Evolutionary conservation across 176 grass and related monocot species (phyloP), one percentile per base, ranked within the genome.

Genomic region (Areca catechu): DNA sequence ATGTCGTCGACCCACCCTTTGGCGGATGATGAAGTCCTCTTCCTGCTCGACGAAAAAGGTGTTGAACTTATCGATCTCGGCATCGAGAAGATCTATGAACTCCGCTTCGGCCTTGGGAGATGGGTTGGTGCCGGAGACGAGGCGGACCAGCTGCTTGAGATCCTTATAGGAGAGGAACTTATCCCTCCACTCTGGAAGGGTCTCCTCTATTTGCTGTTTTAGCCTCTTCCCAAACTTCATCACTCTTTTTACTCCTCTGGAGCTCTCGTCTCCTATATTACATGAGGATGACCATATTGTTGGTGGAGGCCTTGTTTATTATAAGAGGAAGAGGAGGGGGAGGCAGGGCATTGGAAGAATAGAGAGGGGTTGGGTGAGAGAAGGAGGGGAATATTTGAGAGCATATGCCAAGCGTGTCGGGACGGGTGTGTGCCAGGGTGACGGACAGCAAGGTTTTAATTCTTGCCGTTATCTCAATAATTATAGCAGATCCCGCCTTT

Each of bases 141-240:
- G 64, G 7, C 72, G 70, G 58, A 89, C 61, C 7, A 80, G 82
- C 69, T 71, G 60, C 67, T 95, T 95, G 57, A 95, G 89, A 48
- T 84, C 65, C 74, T 95, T 95, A 65, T 85, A 95, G 22, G 69
- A 75, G 28, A 89, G 47, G 71, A 95, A 95, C 63, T 95, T 83
- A 63, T 89, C 82, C 61, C 76, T 83, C 82, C 90, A 95, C 61
- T 89, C 90, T 21, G 81, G 85, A 28, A 95, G 79, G 54, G 85
- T 95, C 72, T 83, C 76, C 61, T 89, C 69, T 43, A 95, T 78
- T 71, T 89, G 90, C 54, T 73, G 75, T 67, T 78, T 80, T 5
- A 95, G 73, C 49, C 85, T 83, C 85, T 89, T 95, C 60, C 89
- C 82, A 24, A 89, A 89, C 65, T 89, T 95, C 89, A 95, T 86